Conservation (phyloP, 257 asterid genomes). For the Solanum sejunctum region DNA sequence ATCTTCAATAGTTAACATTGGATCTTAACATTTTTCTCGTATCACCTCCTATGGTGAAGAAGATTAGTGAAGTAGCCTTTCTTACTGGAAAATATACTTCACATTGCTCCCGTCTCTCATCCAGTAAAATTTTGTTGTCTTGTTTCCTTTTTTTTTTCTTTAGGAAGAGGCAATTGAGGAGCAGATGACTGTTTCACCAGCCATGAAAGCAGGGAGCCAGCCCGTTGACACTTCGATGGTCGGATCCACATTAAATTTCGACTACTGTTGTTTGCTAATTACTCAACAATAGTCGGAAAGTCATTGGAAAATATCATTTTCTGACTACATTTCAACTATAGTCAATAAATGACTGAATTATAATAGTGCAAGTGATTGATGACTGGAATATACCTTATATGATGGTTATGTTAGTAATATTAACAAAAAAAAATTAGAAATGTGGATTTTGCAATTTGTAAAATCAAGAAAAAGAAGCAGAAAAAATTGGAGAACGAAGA, state of each 20-base stretch:
- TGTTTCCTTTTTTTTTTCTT: not conserved
- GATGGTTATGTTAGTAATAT: not conserved
- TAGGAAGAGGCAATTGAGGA: conserved; percentile 26
- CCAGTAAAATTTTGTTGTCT: not conserved
- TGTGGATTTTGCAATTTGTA: not conserved
- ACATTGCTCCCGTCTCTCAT: not conserved
- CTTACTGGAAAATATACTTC: not conserved
- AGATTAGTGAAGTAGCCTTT: too few relatives aligned
- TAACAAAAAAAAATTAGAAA: too few relatives aligned
- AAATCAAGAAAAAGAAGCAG: not conserved
- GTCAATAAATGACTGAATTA: too few relatives aligned
- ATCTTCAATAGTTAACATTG: too few relatives aligned
- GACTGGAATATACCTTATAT: not conserved
- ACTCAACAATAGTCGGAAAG: too few relatives aligned
- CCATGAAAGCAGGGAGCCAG: not conserved
- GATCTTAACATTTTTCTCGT: too few relatives aligned
- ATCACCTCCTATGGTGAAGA: too few relatives aligned
- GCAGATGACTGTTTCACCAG: conserved; percentile 3
- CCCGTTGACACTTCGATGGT: not conserved
- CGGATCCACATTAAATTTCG: too few relatives aligned
- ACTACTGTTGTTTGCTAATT: too few relatives aligned
- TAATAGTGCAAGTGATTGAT: not conserved
- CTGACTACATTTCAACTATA: too few relatives aligned
- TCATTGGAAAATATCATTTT: too few relatives aligned
- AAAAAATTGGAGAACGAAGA: too few relatives aligned